phyloP scores from a whole-genome alignment of 179 eudicot species.

The Heliamphora pulchella region DNA sequence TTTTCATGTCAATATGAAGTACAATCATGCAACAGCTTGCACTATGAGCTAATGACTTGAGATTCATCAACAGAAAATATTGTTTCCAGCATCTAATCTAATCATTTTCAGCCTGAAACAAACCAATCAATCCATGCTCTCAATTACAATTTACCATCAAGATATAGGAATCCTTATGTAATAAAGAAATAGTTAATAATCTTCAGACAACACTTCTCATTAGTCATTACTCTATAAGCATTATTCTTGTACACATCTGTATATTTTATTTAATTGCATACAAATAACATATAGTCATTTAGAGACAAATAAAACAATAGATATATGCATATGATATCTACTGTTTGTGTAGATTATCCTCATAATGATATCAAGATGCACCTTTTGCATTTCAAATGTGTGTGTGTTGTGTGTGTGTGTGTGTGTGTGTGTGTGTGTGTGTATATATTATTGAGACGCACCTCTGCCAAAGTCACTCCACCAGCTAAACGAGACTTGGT shows the following conservation, averaged over 20 bases:
- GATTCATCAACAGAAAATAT: not conserved
- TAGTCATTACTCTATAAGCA: not conserved
- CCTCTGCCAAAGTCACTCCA: conserved; percentile 59
- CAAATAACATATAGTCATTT: not conserved
- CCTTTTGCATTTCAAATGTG: no score
- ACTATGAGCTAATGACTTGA: not conserved
- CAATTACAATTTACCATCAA: not conserved
- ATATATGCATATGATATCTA: not conserved
- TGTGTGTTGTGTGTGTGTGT: no score
- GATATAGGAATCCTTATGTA: not conserved
- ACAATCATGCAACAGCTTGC: not conserved
- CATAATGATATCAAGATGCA: conserved; percentile 20
- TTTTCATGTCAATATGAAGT: not conserved
- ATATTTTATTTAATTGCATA: not conserved
- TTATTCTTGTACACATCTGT: not conserved
- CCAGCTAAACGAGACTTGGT: conserved; percentile 43
- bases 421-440: no score
- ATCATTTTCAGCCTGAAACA: not conserved
- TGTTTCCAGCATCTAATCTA: not conserved
- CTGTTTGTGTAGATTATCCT: not conserved
- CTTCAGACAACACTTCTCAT: not conserved
- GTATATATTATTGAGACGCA: conserved; percentile 19
- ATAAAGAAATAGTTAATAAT: not conserved
- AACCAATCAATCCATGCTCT: not conserved
- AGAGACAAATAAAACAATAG: not conserved